phyloP scores from a whole-genome alignment of 371 early-diverging fungal species.

The Apophysomyces trapeziformis region DNA sequence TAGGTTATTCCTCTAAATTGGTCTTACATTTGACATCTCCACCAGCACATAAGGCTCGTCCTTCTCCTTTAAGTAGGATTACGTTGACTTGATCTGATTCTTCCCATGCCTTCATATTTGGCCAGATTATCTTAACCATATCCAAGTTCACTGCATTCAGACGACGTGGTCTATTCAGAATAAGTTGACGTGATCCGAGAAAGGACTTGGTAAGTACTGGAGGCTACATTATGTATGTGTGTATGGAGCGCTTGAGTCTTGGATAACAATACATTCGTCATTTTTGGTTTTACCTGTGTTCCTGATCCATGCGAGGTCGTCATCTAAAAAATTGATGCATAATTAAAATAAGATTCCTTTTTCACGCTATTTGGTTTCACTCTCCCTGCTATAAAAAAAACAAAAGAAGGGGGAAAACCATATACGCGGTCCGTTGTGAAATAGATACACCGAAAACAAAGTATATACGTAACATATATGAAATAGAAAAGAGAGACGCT shows the following conservation, averaged over 20 bases:
- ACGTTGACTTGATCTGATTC: slow-evolving; percentile 73
- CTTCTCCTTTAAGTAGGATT: slow-evolving; percentile 76
- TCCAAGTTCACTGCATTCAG: slow-evolving; percentile 83
- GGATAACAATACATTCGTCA: neutral
- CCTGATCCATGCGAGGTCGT: slow-evolving; percentile 20
- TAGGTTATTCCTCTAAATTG: neutral
- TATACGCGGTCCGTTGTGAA: slow-evolving; percentile 3
- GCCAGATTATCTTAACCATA: slow-evolving; percentile 82
- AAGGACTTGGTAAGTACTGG: slow-evolving; percentile 46
- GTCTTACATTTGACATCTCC: slow-evolving; percentile 86
- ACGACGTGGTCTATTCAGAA: slow-evolving; percentile 84
- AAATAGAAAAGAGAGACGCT: neutral
- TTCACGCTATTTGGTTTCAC: neutral
- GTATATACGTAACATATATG: neutral
- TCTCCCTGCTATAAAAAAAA: neutral
- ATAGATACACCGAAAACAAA: neutral
- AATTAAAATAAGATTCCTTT: neutral
- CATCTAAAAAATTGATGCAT: slow-evolving; percentile 7
- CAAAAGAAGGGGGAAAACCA: neutral
- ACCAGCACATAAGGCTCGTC: slow-evolving; percentile 93
- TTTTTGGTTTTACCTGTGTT: slow-evolving; percentile 7
- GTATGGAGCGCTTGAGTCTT: neutral
- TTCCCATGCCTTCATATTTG: slow-evolving; percentile 83
- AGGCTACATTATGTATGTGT: slow-evolving; percentile 21
- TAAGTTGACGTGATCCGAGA: slow-evolving; percentile 53